Conservation (phyloP, 108 stramenopile species). For the Licmophora abbreviata region DNA sequence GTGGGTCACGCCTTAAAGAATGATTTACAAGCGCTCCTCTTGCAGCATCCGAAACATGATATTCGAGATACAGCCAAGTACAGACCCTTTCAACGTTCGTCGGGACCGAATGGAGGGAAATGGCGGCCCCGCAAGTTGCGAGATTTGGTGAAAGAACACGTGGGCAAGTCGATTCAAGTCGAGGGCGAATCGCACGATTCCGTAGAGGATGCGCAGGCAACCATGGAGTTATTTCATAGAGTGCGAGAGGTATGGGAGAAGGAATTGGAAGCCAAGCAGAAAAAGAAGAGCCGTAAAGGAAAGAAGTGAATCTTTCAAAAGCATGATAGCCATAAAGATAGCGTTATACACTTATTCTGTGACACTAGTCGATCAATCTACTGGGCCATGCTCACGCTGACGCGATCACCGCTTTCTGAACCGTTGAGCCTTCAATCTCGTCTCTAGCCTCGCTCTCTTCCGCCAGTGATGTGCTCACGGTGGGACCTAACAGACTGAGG, state of each 20-base stretch:
- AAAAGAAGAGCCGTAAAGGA: constrained; percentile 11
- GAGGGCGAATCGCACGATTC: constrained; percentile 67
- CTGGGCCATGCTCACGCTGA: too few species aligned
- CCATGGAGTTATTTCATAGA: constrained; percentile 77
- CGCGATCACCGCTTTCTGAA: too few species aligned
- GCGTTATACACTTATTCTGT: too few species aligned
- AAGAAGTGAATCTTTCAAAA: too few species aligned
- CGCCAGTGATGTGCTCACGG: not conserved
- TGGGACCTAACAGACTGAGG: constrained; percentile 1
- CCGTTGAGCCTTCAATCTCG: too few species aligned
- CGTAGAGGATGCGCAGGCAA: constrained; percentile 75
- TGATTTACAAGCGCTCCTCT: constrained; percentile 89
- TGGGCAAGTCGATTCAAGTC: constrained; percentile 56
- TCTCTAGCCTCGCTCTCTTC: too few species aligned
- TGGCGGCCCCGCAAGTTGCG: constrained; percentile 83
- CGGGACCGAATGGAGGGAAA: constrained; percentile 63
- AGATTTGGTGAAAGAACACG: constrained; percentile 80
- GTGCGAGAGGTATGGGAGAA: constrained; percentile 74
- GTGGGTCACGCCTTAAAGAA: constrained; percentile 96
- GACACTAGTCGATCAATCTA: too few species aligned
- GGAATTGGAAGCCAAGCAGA: constrained; percentile 32
- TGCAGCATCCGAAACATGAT: constrained; percentile 58
- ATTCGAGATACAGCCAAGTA: constrained; percentile 10
- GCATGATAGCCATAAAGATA: too few species aligned
- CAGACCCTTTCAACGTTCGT: constrained; percentile 56